A percentile compares a stretch with the other conserved stretches of the same genome.
These are phyloP conservation scores for Cercospora sojina DNA, from an alignment of 2,329 filamentous ascomycete species.

Conservation along the genomic window DNA sequence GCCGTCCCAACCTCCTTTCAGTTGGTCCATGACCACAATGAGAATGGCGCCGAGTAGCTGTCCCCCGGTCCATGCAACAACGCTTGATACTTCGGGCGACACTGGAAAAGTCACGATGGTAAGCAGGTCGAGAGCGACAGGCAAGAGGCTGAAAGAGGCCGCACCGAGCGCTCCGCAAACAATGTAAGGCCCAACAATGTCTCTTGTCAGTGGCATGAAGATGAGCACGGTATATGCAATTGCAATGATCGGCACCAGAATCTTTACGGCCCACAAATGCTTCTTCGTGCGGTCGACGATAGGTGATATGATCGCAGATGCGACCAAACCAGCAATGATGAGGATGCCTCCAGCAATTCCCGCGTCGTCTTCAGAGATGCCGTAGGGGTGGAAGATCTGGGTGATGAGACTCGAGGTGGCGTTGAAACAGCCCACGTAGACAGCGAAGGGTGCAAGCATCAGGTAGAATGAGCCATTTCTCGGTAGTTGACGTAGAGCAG, in stretches of 20 bases:
- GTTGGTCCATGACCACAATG: slow-evolving; percentile 75
- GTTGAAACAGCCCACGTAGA: slow-evolving; percentile 95
- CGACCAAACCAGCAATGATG: slow-evolving; percentile 81
- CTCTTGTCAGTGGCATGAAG: slow-evolving; percentile 69
- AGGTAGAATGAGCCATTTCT: slow-evolving; percentile 73
- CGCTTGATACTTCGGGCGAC: slow-evolving; percentile 79
- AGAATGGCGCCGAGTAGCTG: slow-evolving; percentile 84
- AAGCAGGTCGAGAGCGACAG: slow-evolving; percentile 81
- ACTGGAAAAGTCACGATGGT: slow-evolving; percentile 86
- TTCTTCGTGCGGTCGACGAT: slow-evolving; percentile 81
- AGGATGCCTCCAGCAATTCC: slow-evolving; percentile 87
- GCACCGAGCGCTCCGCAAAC: slow-evolving; percentile 77
- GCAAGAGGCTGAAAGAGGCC: slow-evolving; percentile 74
- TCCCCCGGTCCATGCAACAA: slow-evolving; percentile 80
- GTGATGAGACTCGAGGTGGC: slow-evolving; percentile 82
- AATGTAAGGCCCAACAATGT: slow-evolving; percentile 67
- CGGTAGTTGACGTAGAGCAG: slow-evolving; percentile 51
- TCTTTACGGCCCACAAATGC: slow-evolving; percentile 71
- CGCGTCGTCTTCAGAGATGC: slow-evolving; percentile 76
- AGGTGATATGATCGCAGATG: slow-evolving; percentile 73
- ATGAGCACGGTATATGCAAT: slow-evolving; percentile 69
- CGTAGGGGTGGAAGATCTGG: slow-evolving; percentile 85
- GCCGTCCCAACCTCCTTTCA: slow-evolving; percentile 52
- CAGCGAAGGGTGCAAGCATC: slow-evolving; percentile 72
- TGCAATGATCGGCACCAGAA: slow-evolving; percentile 72